Base-by-base conservation (phyloP, 2,329 filamentous ascomycete species). In the Epichloe scottii region DNA sequence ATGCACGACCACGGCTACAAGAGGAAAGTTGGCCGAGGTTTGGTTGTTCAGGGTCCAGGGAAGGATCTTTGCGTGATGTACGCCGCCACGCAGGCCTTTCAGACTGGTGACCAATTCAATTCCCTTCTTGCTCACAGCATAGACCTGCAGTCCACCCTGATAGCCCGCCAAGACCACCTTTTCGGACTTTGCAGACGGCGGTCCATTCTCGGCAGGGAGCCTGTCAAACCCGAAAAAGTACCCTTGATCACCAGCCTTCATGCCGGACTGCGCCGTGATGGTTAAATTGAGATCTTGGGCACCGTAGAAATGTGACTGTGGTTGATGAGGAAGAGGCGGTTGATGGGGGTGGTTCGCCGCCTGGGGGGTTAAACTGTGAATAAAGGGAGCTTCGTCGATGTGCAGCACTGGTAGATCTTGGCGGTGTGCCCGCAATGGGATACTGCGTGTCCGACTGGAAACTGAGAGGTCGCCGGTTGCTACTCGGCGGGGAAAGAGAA, bases 171-270 rank as follows among this genome's bases (percentile, higher is more conserved):
- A 67, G 43, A 89, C 71, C 26, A 87, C 80, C 64, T 85, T 84
- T 60, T 86, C 77, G 50, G 70, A 68, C 35, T 70, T 70, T 51
- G 53, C 30, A 30, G 26, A 30, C 5, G 67, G 60, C 15, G 58
- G 57, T 49, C 65, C 63, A 49, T 68, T 64, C 6, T 61, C 59
- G 40, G 66, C 64, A n/a, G 77, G 74, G 42, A 94, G 72, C 2
- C 75, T 81, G 63, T 95, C 90, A 59, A 95, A 89, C 5, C 85
- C 83, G 63, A 88, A 93, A 63, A 85, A 87, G 58, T 86, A 89
- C 7, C 86, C 87, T 43, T 77, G 78, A 38, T 84, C 80, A 3
- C 83, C 83, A 2, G 82, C 77, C 56, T 76, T 76, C 60, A 84
- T 71, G 10, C 77, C 78, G 17, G 75, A 69, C 42, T 71, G 72